Base-by-base conservation (phyloP, 805 yeast genomes). In the Cyberlindnera sargentensis region DNA sequence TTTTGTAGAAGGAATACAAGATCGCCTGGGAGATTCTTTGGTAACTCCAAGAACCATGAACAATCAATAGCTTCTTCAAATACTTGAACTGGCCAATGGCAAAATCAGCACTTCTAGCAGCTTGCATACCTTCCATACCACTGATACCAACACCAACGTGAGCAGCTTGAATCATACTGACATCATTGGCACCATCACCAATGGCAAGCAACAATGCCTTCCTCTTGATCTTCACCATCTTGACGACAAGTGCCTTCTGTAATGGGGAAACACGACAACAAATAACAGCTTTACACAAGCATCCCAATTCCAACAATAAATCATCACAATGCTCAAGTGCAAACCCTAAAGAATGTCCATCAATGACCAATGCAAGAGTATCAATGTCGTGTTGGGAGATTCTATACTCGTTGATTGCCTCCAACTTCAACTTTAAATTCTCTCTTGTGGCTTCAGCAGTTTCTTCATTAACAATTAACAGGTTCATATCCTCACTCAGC, bases 71-170 rank as follows among this genome's bases (percentile, higher is more conserved):
- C 61, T 86, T 89, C 56, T 80, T 78, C 66, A 93, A 71, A 62
- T 78, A 93, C 61, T 82, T 82, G 74, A 93, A 93, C 62, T 93
- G 98, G 0, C 96, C 98, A 63, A 95, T 88, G 1, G 98, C 89
- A 47, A 93, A 80, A 70, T 93, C 99, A 0, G 99, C 98, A 62
- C 95, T 83, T 62, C 99, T 76, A 0, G 99, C 97, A 8, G 99
- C 99, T 65, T 93, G 99, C 88, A 90, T 89, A 53, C 99, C 99
- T 67, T 93, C 99, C 91, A 89, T 84, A 51, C 99, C 99, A 65
- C 95, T 86, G 49, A 93, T 95, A 61, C 99, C 99, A 25, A 93
- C 96, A 49, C 99, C 99, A 42, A 93, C 96, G 63, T 93, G 98
- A 0, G 99, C 99, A 11, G 99, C 98, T 65, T 93, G 99, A 51